Evolutionary conservation across 768 basidiomycete genomes (phyloP).

Genomic region (Tulasnella sp.): DNA sequence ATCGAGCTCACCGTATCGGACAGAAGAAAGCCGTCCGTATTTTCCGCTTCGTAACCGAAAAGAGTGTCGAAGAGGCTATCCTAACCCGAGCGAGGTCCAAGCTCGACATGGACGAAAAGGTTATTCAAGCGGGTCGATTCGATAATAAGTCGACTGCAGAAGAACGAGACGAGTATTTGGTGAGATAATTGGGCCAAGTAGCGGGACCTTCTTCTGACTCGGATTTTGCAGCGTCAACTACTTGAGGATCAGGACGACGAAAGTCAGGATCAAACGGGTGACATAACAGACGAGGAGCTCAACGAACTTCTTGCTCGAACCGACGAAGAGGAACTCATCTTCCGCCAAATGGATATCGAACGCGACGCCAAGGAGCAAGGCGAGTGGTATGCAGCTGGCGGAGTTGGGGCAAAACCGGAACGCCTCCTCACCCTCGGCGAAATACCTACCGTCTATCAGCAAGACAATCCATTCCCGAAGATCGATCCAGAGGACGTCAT

Average conservation of each 20-base stretch:
- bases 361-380: constrained; percentile 57
- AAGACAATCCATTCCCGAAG: constrained; percentile 55
- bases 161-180: constrained; percentile 92
- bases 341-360: constrained; percentile 71
- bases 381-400: constrained; percentile 58
- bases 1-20: constrained; percentile 99
- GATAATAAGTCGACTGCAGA: constrained; percentile 98
- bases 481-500: constrained; percentile 46
- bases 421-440: constrained; percentile 79
- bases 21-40: constrained; percentile 98
- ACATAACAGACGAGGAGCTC: constrained; percentile 90
- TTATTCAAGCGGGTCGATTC: constrained; percentile 97
- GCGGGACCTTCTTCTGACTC: not conserved
- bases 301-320: constrained; percentile 83
- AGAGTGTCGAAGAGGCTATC: constrained; percentile 98
- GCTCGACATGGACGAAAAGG: constrained; percentile 97
- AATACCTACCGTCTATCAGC: constrained; percentile 84
- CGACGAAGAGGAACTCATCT: constrained; percentile 65
- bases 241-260: constrained; percentile 84
- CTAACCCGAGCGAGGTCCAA: constrained; percentile 90
- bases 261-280: constrained; percentile 79
- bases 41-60: constrained; percentile 92
- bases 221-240: constrained; percentile 59
- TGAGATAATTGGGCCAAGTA: constrained; percentile 29
- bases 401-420: constrained; percentile 65